Evolutionary conservation across 768 basidiomycete species (phyloP), one percentile per base, ranked within the genome.

Genomic region (Termitomyces sp.): DNA sequence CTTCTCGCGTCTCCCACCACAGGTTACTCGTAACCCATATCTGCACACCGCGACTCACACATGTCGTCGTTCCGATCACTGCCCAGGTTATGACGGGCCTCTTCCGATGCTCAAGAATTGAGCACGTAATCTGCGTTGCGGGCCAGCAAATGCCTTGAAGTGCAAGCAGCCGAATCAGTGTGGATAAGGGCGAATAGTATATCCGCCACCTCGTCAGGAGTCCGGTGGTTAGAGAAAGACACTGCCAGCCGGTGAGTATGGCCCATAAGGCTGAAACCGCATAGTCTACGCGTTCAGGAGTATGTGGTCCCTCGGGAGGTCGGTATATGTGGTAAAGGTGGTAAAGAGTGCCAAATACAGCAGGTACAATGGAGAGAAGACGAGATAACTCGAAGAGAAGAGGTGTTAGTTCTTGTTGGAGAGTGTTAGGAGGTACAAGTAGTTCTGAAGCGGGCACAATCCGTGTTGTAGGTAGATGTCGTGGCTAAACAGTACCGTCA

Each of bases 111-210:
- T 86, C 85, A 44, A 98, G 77, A 49, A 94, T 72, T 52, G 77
- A 80, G 32, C 96, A 83, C 1, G 92, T 95, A 39, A 92, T 70
- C 61, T 92, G 89, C 5, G 94, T 97, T 3, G 91, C 87, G 2
- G 93, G 92, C 94, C 94, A 98, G 72, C 95, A 98, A 57, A 98
- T 94, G 17, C 91, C 91, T 67, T 98, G 96, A 0, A 98, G 77
- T 0, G 92, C 95, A 54, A 98, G 79, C 4, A 98, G 84, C 16
- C 96, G 88, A 64, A 97, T 89, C 59, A 98, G 82, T 1, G 94
- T 92, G 4, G 95, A 82, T 27, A 91, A 75, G 0, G 92, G 87
- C 0, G 91, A 81, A 68, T 98, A 98, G 73, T 97, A 96, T 0
- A 89, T 79, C 21, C 86, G 79, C 96, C 96, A 98, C 46, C 96